These are phyloP conservation scores for Penicillium macrosclerotiorum DNA, from an alignment of 495 filamentous ascomycete genomes.

Conservation along the genomic window DNA sequence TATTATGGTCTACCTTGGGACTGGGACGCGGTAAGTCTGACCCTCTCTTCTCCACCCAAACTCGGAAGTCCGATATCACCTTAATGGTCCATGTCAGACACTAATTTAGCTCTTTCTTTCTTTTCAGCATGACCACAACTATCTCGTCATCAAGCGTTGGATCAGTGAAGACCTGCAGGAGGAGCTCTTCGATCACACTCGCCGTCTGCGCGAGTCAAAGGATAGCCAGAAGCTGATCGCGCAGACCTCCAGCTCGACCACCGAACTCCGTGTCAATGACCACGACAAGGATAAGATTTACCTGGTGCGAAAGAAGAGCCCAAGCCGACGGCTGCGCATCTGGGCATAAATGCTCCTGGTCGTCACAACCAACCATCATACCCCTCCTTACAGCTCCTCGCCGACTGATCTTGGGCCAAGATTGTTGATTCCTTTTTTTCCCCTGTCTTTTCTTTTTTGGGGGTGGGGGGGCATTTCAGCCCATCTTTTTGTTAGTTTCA, in stretches of 20 bases:
- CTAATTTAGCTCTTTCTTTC: background rate
- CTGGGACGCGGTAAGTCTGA: constrained; percentile 44
- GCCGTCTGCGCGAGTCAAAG: constrained; percentile 57
- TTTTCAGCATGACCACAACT: constrained; percentile 58
- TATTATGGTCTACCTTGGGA: constrained; percentile 50
- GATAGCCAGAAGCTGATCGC: constrained; percentile 43
- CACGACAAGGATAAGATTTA: constrained; percentile 53
- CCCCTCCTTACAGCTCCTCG: no score
- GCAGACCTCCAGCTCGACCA: constrained; percentile 44
- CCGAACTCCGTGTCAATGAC: constrained; percentile 50
- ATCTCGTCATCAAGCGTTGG: constrained; percentile 74
- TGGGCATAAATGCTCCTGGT: constrained; percentile 23
- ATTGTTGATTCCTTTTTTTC: no score
- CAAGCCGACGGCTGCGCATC: constrained; percentile 31
- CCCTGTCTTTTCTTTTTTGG: no score
- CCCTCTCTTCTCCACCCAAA: background rate
- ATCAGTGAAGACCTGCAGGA: constrained; percentile 71
- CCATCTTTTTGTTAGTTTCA: no score
- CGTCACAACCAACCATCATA: constrained; percentile 1
- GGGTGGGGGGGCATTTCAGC: no score
- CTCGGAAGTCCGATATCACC: background rate
- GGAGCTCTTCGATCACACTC: constrained; percentile 69
- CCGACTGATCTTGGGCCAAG: no score
- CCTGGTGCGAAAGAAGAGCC: constrained; percentile 63
- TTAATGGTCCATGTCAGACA: background rate